A percentile compares a stretch with the other conserved stretches of the same genome.
These are phyloP conservation scores for Phytophthora idaei DNA, from an alignment of 352 stramenopile species.

Conservation along the genomic window DNA sequence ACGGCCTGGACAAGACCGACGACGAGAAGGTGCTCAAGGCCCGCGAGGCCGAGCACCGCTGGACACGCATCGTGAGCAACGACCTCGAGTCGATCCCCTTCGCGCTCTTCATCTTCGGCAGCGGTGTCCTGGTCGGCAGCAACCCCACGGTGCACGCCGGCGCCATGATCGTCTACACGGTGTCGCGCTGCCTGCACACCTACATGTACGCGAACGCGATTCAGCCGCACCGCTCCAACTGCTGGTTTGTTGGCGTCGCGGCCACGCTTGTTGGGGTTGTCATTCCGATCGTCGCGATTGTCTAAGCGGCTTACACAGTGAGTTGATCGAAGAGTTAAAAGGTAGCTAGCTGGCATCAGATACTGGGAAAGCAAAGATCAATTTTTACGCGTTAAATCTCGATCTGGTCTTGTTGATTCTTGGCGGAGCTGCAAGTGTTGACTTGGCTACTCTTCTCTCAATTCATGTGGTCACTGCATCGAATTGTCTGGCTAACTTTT, in stretches of 20 bases:
- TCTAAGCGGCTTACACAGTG: constrained; percentile 1
- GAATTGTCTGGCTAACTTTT: too few species aligned
- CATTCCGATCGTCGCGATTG: constrained; percentile 39
- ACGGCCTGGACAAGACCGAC: constrained; percentile 36
- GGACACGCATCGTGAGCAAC: constrained; percentile 59
- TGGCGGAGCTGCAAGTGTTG: too few species aligned
- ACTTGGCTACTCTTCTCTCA: too few species aligned
- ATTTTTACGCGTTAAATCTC: too few species aligned
- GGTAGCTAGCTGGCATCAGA: too few species aligned
- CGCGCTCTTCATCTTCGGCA: constrained; percentile 53
- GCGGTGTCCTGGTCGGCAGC: constrained; percentile 42
- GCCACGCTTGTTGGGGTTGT: constrained; percentile 32
- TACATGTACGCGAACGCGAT: constrained; percentile 53
- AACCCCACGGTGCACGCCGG: constrained; percentile 40
- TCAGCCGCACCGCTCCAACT: constrained; percentile 47
- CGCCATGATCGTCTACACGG: constrained; percentile 51
- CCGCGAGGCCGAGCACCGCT: constrained; percentile 44
- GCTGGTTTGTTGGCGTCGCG: constrained; percentile 40
- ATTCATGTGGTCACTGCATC: too few species aligned
- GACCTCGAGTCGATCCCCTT: constrained; percentile 67
- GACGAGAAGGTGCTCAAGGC: constrained; percentile 45
- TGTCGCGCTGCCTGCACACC: constrained; percentile 43
- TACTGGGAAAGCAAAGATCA: too few species aligned
- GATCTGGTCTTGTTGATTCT: too few species aligned
- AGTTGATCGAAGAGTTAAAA: too few species aligned